phyloP scores from a whole-genome alignment of 2,329 filamentous ascomycete genomes.

The Pseudocercospora fuligena region DNA sequence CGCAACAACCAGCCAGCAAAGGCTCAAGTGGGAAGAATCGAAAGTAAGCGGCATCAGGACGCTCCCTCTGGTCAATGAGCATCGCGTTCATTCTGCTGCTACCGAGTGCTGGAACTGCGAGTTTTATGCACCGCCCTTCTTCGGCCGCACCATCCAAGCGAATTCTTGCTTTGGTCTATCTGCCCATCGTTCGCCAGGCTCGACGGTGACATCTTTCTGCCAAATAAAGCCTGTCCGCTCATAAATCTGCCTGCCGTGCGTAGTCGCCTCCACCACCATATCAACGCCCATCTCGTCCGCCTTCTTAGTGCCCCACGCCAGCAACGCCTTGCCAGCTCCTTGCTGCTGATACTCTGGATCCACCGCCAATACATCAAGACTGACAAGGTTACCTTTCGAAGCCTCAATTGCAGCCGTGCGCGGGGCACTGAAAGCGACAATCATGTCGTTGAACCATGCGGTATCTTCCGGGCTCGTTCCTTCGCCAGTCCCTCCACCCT shows the following conservation, averaged over 20 bases:
- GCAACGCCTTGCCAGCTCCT: slow-evolving; percentile 36
- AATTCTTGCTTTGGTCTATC: slow-evolving; percentile 25
- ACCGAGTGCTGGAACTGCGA: too few species aligned
- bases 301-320: slow-evolving; percentile 36
- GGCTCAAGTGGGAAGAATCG: too few species aligned
- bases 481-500: slow-evolving; percentile 4
- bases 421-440: slow-evolving; percentile 28
- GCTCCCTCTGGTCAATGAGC: too few species aligned
- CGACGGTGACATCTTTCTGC: slow-evolving; percentile 29
- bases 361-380: slow-evolving; percentile 38
- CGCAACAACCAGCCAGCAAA: too few species aligned
- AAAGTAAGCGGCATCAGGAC: too few species aligned
- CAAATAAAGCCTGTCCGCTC: slow-evolving; percentile 40
- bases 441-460: slow-evolving; percentile 28
- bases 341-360: slow-evolving; percentile 37
- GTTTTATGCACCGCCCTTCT: slow-evolving; percentile 13
- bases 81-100: too few species aligned
- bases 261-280: slow-evolving; percentile 38
- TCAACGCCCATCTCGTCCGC: slow-evolving; percentile 37
- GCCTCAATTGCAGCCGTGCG: slow-evolving; percentile 32
- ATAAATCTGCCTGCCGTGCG: slow-evolving; percentile 37
- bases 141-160: slow-evolving; percentile 37
- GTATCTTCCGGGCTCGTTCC: slow-evolving; percentile 23
- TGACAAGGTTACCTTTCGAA: slow-evolving; percentile 35
- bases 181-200: slow-evolving; percentile 20